A percentile compares a stretch with the other conserved stretches of the same genome.
These are phyloP conservation scores for Penicillium antarcticum DNA, from an alignment of 495 filamentous ascomycete genomes.

Conservation along the genomic window DNA sequence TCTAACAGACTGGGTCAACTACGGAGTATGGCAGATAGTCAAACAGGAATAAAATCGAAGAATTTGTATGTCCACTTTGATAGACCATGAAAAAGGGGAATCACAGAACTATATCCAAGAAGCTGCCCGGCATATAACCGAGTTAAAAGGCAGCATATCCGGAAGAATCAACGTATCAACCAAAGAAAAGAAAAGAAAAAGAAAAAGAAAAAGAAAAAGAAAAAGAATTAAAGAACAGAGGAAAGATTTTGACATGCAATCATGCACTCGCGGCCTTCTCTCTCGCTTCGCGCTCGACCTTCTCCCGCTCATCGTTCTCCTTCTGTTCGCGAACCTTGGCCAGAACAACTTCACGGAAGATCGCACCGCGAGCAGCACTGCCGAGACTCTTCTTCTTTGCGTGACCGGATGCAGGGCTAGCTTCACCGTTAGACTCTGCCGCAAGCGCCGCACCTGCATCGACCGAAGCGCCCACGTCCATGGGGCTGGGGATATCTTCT, in stretches of 20 bases:
- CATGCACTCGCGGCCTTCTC: conserved; percentile 35
- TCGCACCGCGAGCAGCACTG: conserved; percentile 78
- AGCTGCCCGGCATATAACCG: conserved; percentile 5
- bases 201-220: neutral
- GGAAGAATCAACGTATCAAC: conserved; percentile 5
- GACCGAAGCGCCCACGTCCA: conserved; percentile 36
- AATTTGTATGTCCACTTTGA: conserved; percentile 3
- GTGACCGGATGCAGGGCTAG: conserved; percentile 7
- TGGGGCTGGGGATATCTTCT: conserved; percentile 64
- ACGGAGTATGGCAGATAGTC: neutral
- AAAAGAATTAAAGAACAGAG: conserved; percentile 7
- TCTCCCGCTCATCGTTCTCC: conserved; percentile 72
- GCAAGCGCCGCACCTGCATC: conserved; percentile 6
- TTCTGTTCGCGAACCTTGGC: conserved; percentile 95
- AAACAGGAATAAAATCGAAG: neutral
- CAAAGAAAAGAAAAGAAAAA: neutral
- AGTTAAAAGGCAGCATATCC: conserved; percentile 11
- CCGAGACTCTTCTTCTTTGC: conserved; percentile 61
- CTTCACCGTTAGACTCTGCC: conserved; percentile 7
- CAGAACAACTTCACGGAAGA: conserved; percentile 95
- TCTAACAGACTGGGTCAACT: neutral
- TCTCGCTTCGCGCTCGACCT: conserved; percentile 54
- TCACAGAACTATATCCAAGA: conserved; percentile 29
- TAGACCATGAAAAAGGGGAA: conserved; percentile 24
- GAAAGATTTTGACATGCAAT: neutral